Conservation (phyloP, 176 grass and related monocot species). For the Zea mays region DNA sequence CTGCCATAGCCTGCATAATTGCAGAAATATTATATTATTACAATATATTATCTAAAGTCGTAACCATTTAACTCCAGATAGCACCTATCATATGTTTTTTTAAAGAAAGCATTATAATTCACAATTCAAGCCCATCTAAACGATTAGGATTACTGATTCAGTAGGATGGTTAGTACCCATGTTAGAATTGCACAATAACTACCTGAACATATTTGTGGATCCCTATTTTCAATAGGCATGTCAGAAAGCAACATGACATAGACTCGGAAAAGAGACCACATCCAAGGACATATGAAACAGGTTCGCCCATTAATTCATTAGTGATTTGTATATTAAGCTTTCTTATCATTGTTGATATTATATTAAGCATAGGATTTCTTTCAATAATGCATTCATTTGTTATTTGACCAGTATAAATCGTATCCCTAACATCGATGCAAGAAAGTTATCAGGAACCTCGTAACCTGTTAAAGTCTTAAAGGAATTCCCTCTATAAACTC, state of each 20-base stretch:
- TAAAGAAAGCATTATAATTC: not conserved
- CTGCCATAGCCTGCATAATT: constrained; percentile 64
- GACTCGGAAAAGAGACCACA: not conserved
- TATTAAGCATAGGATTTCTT: not conserved
- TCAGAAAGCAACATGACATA: not conserved
- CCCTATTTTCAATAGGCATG: not conserved
- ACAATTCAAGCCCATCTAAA: not conserved
- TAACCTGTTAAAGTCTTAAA: not conserved
- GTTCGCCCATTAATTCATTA: no score
- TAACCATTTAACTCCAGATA: not conserved
- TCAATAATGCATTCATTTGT: not conserved
- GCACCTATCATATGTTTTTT: not conserved
- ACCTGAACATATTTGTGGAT: not conserved
- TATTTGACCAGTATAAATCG: not conserved
- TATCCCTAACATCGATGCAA: not conserved
- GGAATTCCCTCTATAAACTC: not conserved
- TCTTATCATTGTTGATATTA: not conserved
- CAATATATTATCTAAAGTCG: constrained; percentile 3
- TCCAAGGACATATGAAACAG: constrained; percentile 7
- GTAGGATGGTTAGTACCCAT: not conserved
- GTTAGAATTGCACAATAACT: not conserved
- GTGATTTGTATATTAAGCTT: not conserved
- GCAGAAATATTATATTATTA: constrained; percentile 8
- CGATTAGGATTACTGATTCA: not conserved
- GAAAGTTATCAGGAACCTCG: not conserved